Evolutionary conservation across 164 flowering plant genomes (phyloP).

Genomic region (Vitis riparia): DNA sequence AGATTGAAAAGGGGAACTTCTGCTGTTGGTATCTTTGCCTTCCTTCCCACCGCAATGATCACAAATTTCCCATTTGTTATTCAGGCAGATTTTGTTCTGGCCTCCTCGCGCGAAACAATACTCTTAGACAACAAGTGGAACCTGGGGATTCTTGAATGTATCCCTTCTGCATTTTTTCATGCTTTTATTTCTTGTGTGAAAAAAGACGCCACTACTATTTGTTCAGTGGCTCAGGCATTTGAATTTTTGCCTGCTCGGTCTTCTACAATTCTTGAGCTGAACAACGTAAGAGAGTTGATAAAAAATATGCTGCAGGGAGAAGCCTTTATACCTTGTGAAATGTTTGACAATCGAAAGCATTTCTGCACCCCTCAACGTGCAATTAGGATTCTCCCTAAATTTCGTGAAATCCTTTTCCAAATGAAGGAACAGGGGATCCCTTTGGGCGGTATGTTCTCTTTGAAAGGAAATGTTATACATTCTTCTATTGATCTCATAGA

Average conservation of each 20-base stretch:
- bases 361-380: constrained; percentile 11
- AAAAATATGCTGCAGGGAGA: neutral
- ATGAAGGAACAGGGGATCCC: constrained; percentile 3
- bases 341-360: neutral
- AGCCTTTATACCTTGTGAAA: constrained; percentile 16
- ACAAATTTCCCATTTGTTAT: constrained; percentile 25
- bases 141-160: constrained; percentile 25
- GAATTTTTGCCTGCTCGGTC: constrained; percentile 20
- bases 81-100: constrained; percentile 29
- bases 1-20: constrained; percentile 17
- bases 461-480: constrained; percentile 8
- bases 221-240: constrained; percentile 8
- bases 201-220: constrained; percentile 6
- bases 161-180: constrained; percentile 27
- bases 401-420: constrained; percentile 13
- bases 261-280: constrained; percentile 15
- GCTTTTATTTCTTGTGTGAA: constrained; percentile 24
- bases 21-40: constrained; percentile 24
- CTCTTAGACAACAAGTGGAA: constrained; percentile 28
- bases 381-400: constrained; percentile 6
- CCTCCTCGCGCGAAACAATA: constrained; percentile 28
- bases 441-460: constrained; percentile 3
- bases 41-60: constrained; percentile 26
- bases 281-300: constrained; percentile 18
- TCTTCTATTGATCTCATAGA: constrained; percentile 11